A percentile compares a stretch with the other conserved stretches of the same genome.
These are phyloP conservation scores for Lophium mytilinum DNA, from an alignment of 495 filamentous ascomycete genomes.

Conservation along the genomic window DNA sequence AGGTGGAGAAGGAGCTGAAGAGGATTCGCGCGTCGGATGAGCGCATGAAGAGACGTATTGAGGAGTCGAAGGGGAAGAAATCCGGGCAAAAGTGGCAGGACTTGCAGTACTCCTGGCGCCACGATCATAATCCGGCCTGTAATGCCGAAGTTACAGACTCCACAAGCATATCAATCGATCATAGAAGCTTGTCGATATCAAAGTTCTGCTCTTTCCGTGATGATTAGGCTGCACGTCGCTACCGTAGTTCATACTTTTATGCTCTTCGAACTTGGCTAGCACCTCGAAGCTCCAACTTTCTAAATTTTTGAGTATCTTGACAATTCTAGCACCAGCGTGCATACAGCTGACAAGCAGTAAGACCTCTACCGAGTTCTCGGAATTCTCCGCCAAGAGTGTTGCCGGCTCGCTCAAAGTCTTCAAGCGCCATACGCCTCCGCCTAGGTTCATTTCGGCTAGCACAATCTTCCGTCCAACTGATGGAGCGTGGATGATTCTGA, in stretches of 20 bases:
- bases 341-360: constrained; percentile 82
- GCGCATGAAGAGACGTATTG: background rate
- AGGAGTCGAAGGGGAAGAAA: too few species aligned
- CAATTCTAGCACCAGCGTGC: constrained; percentile 71
- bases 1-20: background rate
- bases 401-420: constrained; percentile 43
- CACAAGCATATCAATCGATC: constrained; percentile 77
- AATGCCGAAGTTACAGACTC: too few species aligned
- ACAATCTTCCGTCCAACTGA: constrained; percentile 31
- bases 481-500: constrained; percentile 51
- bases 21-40: background rate
- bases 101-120: background rate
- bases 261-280: constrained; percentile 69
- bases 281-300: constrained; percentile 55
- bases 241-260: constrained; percentile 94
- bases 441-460: constrained; percentile 58
- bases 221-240: constrained; percentile 56
- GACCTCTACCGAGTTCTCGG: constrained; percentile 28
- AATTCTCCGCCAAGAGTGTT: background rate
- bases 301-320: constrained; percentile 42
- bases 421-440: constrained; percentile 87
- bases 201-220: constrained; percentile 15
- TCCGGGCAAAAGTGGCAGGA: background rate
- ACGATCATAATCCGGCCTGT: background rate
- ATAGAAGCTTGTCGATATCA: constrained; percentile 85